Percentiles rank a stretch among this genome's conserved stretches.
These are phyloP conservation scores for Leishmania turanica DNA, from an alignment of 208 protist species.

Conservation along the genomic window DNA sequence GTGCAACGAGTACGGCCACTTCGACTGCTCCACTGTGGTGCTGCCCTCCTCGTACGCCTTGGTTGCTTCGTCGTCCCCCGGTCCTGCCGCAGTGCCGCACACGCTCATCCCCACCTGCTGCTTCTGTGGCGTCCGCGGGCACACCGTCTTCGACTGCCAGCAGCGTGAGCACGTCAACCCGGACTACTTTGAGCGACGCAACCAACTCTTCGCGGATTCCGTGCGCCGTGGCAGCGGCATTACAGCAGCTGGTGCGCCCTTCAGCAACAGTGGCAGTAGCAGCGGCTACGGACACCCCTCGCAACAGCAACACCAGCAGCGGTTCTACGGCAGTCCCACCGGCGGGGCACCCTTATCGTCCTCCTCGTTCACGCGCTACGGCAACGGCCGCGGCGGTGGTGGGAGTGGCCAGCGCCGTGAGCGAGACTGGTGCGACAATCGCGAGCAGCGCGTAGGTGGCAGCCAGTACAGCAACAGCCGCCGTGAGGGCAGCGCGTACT, in stretches of 20 bases:
- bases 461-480: background rate
- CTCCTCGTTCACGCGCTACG: slow-evolving; percentile 4
- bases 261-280: slow-evolving; percentile 13
- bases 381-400: slow-evolving; percentile 5
- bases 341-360: background rate
- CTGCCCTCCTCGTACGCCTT: background rate
- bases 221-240: slow-evolving; percentile 1
- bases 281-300: background rate
- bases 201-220: slow-evolving; percentile 17
- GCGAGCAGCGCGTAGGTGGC: slow-evolving; percentile 12
- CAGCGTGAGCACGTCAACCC: slow-evolving; percentile 40
- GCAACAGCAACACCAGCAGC: slow-evolving; percentile 23
- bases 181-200: slow-evolving; percentile 56
- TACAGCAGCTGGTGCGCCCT: background rate
- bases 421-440: slow-evolving; percentile 19
- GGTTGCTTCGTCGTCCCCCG: slow-evolving; percentile 5
- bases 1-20: slow-evolving; percentile 60
- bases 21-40: slow-evolving; percentile 55
- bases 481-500: background rate
- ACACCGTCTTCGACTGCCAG: slow-evolving; percentile 70
- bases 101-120: slow-evolving; percentile 42
- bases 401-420: slow-evolving; percentile 23
- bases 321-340: background rate
- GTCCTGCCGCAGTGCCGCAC: slow-evolving; percentile 14
- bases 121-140: slow-evolving; percentile 64